These are phyloP conservation scores for Magnusiomyces suaveolens DNA, from an alignment of 1,139 yeast species.

Conservation along the genomic window DNA sequence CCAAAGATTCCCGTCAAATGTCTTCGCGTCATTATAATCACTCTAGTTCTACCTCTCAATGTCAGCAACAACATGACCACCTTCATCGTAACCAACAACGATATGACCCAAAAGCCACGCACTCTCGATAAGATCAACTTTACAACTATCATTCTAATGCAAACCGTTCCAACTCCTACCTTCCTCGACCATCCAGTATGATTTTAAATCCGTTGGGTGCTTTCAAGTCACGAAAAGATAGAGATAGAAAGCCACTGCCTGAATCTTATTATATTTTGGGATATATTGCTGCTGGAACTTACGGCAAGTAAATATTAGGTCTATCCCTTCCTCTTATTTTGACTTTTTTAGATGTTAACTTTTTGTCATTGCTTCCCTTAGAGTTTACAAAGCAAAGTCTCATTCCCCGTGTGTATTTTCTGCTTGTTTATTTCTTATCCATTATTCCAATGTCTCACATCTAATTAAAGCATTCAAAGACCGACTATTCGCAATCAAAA, in stretches of 20 bases:
- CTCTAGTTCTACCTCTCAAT: background rate
- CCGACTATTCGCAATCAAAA: constrained; percentile 63
- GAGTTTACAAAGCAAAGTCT: constrained; percentile 80
- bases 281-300: constrained; percentile 96
- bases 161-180: background rate
- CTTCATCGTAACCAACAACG: background rate
- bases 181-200: constrained; percentile 10
- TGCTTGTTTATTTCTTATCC: background rate
- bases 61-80: background rate
- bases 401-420: constrained; percentile 28
- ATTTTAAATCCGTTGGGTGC: constrained; percentile 31
- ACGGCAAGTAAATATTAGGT: constrained; percentile 41
- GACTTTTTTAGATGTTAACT: background rate
- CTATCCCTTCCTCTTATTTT: constrained; percentile 19
- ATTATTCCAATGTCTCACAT: background rate
- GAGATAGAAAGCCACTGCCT: constrained; percentile 58
- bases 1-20: background rate
- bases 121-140: background rate
- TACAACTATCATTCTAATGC: background rate
- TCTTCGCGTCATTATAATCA: background rate
- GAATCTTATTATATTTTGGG: constrained; percentile 83
- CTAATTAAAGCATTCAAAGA: constrained; percentile 3
- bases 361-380: background rate
- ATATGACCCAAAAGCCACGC: background rate
- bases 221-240: constrained; percentile 50